Evolutionary conservation across 2,329 filamentous ascomycete genomes (phyloP), one percentile per base, ranked within the genome.

Genomic region (Cadophora gregata): DNA sequence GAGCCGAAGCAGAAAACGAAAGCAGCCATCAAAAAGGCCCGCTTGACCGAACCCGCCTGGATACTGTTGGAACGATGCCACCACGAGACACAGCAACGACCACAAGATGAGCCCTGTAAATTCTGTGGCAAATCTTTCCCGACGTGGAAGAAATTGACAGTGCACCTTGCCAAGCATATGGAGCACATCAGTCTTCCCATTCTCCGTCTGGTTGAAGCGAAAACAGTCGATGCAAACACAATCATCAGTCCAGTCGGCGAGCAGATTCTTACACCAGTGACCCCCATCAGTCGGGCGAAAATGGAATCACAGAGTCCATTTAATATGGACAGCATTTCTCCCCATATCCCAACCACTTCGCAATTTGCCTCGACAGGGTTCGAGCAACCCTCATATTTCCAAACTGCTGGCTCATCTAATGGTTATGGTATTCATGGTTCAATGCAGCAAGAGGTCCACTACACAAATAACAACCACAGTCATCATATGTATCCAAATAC

Each of bases 131-230:
- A 90, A 78, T 83, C 86, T 14, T 94, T 93, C 78, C 88, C 86
- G 38, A 92, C 88, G 47, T 97, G 93, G 93, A 97, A 97, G 84
- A 96, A 96, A 80, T 81, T 97, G 67, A 96, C 92, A 0, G 93
- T 96, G n/a, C 94, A 97, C 79, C 80, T 97, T 76, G 93, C 93
- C 59, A 95, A 95, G 78, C 94, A 97, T 77, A 96, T 97, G 93
- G 93, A 97, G 78, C 89, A 93, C 71, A 91, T 97, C 75, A 92
- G 92, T 74, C 86, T 97, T 75, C 93, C 94, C 0, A 87, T 97
- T 36, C 82, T 97, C 64, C 80, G 82, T 19, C 81, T 90, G 2
- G 86, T 89, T 3, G 82, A 82, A 36, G 78, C 79, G 47, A 82
- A 79, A 68, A 81, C 83, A 58, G 79, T 90, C 21, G 81, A 85